These are phyloP conservation scores for Pythium phragmiticola DNA, from an alignment of 352 stramenopile species.

Conservation along the genomic window DNA sequence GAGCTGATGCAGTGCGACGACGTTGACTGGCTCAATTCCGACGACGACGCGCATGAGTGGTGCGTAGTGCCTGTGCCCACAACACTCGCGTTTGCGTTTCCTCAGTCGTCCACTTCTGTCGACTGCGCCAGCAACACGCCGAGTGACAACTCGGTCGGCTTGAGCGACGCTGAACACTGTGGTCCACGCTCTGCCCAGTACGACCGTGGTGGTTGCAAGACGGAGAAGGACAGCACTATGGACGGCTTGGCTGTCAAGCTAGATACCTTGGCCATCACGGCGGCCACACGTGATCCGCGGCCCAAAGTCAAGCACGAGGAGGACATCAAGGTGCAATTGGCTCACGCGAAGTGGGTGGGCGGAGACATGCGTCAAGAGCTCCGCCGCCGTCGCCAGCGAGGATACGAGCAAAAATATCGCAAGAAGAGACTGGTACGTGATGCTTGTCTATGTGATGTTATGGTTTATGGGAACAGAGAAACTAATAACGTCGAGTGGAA, in stretches of 20 bases:
- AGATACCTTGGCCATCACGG: neutral
- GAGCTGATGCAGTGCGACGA: neutral
- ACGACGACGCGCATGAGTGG: conserved; percentile 1
- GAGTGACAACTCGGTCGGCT: neutral
- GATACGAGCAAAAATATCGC: conserved; percentile 18
- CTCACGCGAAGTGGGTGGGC: neutral
- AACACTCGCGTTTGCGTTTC: neutral
- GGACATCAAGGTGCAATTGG: conserved; percentile 6
- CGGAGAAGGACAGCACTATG: neutral
- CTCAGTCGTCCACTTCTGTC: conserved; percentile 19
- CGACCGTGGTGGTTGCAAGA: neutral
- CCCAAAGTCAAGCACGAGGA: conserved; percentile 3
- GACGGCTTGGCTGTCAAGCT: neutral
- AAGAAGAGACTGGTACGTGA: conserved; percentile 40
- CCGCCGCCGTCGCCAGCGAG: conserved; percentile 10
- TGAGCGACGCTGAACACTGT: neutral
- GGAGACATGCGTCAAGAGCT: neutral
- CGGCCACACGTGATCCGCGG: neutral
- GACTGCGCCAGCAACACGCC: conserved; percentile 3
- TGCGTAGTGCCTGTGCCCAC: conserved; percentile 8
- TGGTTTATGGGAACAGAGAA: too few species aligned
- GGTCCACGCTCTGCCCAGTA: neutral
- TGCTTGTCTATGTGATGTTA: neutral
- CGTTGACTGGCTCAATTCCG: conserved; percentile 10
- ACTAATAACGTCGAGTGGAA: neutral